Base-by-base conservation (phyloP, 2,329 filamentous ascomycete genomes). In the Fusarium circinatum region DNA sequence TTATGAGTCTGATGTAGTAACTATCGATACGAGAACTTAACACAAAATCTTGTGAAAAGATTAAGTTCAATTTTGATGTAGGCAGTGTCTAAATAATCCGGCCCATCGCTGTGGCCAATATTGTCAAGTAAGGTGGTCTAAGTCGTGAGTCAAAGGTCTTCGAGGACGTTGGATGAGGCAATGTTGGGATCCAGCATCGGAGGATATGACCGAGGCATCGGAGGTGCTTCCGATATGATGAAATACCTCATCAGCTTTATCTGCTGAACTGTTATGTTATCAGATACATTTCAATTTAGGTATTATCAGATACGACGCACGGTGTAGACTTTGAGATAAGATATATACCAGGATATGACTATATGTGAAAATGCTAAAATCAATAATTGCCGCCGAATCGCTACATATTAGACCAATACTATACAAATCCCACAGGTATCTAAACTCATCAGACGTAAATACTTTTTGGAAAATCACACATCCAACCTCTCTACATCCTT, bases 401-500 rank as follows among this genome's bases (percentile, higher is more conserved):
- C 58, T 63, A n/a, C n/a, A 22, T 44, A n/a, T 48, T 20, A 22
- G 32, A 34, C 32, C 8, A 34, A 47, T 63, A 51, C 41, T 30
- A 18, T 45, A 73, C 32, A 73, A 32, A 20, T 49, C 38, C 56
- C 26, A 41, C 47, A 65, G 55, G 45, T 70, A 65, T 70, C 56
- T 62, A 59, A 34, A 30, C 28, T 48, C 51, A 49, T 48, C 20
- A 67, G 26, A 38, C 44, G 24, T 72, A 44, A 55, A 32, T 54
- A 57, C 41, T 44, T 54, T 58, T 49, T 45, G 18, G 8, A 55
- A 13, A n/a, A 55, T 39, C 51, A 41, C 24, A 55, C 14, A 14
- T 41, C 39, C 47, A 32, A 3, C 38, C 17, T n/a, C 11, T 38
- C 2, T 58, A 71, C 64, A 78, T 71, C 70, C 72, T 73, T 14